Evolutionary conservation across 2,329 filamentous ascomycete species (phyloP).

Genomic region (Thermothelomyces thermophilus): DNA sequence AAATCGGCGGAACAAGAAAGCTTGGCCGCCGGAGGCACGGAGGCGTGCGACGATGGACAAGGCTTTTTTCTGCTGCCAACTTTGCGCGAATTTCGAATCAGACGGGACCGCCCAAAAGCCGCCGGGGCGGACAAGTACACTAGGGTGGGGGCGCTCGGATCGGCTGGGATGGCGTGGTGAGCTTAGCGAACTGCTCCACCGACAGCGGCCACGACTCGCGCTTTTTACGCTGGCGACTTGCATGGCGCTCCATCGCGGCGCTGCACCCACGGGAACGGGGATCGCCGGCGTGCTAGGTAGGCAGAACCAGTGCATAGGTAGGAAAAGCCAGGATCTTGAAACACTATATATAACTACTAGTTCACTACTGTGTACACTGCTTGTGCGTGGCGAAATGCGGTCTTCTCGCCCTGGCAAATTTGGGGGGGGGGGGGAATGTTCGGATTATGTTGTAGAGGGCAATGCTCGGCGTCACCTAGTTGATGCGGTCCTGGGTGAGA

Average conservation of each 20-base stretch:
- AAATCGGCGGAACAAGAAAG: slow-evolving; percentile 15
- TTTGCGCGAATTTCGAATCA: slow-evolving; percentile 16
- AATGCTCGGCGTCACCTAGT: too few species aligned
- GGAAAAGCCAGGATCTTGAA: too few species aligned
- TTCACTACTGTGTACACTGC: too few species aligned
- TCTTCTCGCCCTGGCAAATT: too few species aligned
- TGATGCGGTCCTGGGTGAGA: too few species aligned
- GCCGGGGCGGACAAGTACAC: neutral
- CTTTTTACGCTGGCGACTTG: neutral
- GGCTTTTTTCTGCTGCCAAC: slow-evolving; percentile 14
- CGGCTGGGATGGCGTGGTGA: slow-evolving; percentile 2
- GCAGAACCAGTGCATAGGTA: too few species aligned
- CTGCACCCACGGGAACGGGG: slow-evolving; percentile 1
- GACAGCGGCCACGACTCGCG: slow-evolving; percentile 7
- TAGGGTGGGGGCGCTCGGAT: slow-evolving; percentile 3
- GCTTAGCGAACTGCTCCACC: slow-evolving; percentile 1
- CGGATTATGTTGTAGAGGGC: too few species aligned
- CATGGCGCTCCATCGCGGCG: slow-evolving; percentile 2
- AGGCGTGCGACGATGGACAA: slow-evolving; percentile 1
- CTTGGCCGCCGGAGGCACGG: slow-evolving; percentile 17
- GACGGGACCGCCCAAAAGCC: slow-evolving; percentile 8
- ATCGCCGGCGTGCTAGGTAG: neutral
- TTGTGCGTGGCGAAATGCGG: too few species aligned
- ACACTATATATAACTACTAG: neutral
- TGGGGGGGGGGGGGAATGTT: too few species aligned